Evolutionary conservation across 169 alveolate genomes (phyloP), one percentile per base, ranked within the genome.

Genomic region (Plasmodium malariae): DNA sequence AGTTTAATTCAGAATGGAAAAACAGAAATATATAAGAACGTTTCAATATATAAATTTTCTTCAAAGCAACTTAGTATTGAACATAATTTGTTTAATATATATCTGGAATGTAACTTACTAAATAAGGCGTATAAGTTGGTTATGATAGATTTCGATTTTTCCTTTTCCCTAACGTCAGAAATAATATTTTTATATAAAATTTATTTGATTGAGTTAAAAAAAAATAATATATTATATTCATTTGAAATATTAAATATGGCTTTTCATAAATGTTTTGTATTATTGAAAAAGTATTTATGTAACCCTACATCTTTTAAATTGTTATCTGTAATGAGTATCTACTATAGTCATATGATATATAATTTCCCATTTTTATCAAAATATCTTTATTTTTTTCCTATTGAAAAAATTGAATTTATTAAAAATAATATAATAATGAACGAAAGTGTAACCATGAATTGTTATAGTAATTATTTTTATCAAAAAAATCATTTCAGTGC

Each of bases 221-320:
- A 71, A 71, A 83, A 83, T 49, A 83, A 68, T 7, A 68, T 83
- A 9, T 30, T 83, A 36, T 14, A 37, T 49, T 37, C 91, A 2
- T 83, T 83, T 32, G 91, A 83, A 40, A 28, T 54, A 34, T 30
- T 83, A 34, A 83, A 26, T 32, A 83, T 21, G 65, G 57, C 73
- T 1, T 83, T 83, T 69, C 21, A 68, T 68, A 83, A 83, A 54
- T 83, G 86, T 51, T 83, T 67, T 68, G 70, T 83, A 21, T 36
- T 83, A 19, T 40, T 83, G 37, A 83, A 83, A 51, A 83, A 83
- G 54, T 83, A 83, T 68, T 57, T 83, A 24, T 68, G 91, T 43
- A 83, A 83, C 21, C 78, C 91, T 5, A 83, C 74, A 9, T 51
- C 91, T 12, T 83, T 83, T 43, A 83, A 83, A 69, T 83, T 83